A percentile compares a stretch with the other conserved stretches of the same genome.
Conservation (phyloP, 129 eudicot genomes). For the Flaveria robusta region DNA sequence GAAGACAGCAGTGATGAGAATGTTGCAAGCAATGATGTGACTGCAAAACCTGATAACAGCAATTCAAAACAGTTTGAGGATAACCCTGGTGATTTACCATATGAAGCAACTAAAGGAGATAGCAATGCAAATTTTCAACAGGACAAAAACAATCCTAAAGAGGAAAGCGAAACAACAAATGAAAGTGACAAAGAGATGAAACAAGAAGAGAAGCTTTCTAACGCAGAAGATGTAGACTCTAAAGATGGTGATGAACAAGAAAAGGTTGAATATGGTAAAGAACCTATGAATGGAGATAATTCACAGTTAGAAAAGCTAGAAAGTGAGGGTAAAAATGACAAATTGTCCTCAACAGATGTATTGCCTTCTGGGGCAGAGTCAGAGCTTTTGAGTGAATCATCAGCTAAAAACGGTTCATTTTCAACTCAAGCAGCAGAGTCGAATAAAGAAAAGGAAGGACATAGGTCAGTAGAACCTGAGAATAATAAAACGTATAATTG, state of each 20-base stretch:
- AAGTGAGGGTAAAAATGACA: conserved; percentile 35
- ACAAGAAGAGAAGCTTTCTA: conserved; percentile 42
- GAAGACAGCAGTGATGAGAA: conserved; percentile 37
- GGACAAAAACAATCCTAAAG: conserved; percentile 42
- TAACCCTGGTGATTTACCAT: conserved; percentile 83
- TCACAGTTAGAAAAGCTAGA: conserved; percentile 34
- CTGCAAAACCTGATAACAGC: conserved; percentile 36
- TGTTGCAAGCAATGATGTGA: conserved; percentile 19
- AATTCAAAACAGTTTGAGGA: conserved; percentile 73
- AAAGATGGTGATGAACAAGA: conserved; percentile 36
- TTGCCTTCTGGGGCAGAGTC: conserved; percentile 79
- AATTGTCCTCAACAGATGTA: conserved; percentile 40
- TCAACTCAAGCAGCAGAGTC: conserved; percentile 86
- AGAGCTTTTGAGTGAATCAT: conserved; percentile 71
- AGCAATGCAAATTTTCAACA: conserved; percentile 30
- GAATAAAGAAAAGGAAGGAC: conserved; percentile 66
- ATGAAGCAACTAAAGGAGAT: conserved; percentile 90
- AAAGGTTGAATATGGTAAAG: conserved; percentile 26
- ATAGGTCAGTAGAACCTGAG: conserved; percentile 38
- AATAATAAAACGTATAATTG: conserved; percentile 47
- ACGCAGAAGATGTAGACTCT: conserved; percentile 29
- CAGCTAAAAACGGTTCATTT: conserved; percentile 66
- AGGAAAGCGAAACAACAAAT: conserved; percentile 31
- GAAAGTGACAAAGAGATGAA: conserved; percentile 35
- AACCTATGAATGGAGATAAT: conserved; percentile 25